Base-by-base conservation (phyloP, 2,329 filamentous ascomycete species). In the Acrocalymma vagum region DNA sequence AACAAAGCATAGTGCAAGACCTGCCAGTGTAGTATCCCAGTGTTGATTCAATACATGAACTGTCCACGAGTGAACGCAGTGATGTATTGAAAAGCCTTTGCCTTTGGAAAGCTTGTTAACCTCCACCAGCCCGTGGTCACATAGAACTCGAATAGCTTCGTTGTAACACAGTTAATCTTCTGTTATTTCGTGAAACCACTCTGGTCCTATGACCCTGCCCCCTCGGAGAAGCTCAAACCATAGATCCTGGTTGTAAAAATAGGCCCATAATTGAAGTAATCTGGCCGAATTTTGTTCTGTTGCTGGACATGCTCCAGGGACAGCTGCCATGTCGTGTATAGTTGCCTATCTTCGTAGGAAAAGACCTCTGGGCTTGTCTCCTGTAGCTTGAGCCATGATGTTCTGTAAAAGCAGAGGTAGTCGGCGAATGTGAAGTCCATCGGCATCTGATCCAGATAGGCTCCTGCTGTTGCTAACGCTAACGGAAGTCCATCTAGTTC, bases 141-240 rank as follows among this genome's bases (percentile, higher is more conserved):
- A 63, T 10, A 71, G 51, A 20, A 67, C 25, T 35, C 55, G 38
- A 44, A 70, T 54, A 5, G 46, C 50, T 16, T 48, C 8, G 31
- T 65, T 48, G 37, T 69, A 70, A 10, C 15, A 45, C 9, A 59
- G 34, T 20, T 65, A 27, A 35, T 53, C 45, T 32, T 60, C 40
- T 5, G 56, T 63, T 15, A 65, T 38, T 17, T 58, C 35, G 6
- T 31, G 16, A 11, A 64, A 42, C 68, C 63, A 65, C 18, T 28
- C 14, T 17, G 24, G 38, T 5, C 15, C 17, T n/a, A n/a, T n/a
- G n/a, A n/a, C n/a, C n/a, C n/a, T n/a, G n/a, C n/a, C 50, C 29
- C 47, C 34, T 28, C 45, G 32, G 2, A 78, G 45, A n/a, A 78
- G 60, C 38, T 75, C 65, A 47, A 65, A 75, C 74, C 70, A 78